Base-by-base conservation (phyloP, 1,284 basidiomycete genomes). In the Rhodotorula sp. region DNA sequence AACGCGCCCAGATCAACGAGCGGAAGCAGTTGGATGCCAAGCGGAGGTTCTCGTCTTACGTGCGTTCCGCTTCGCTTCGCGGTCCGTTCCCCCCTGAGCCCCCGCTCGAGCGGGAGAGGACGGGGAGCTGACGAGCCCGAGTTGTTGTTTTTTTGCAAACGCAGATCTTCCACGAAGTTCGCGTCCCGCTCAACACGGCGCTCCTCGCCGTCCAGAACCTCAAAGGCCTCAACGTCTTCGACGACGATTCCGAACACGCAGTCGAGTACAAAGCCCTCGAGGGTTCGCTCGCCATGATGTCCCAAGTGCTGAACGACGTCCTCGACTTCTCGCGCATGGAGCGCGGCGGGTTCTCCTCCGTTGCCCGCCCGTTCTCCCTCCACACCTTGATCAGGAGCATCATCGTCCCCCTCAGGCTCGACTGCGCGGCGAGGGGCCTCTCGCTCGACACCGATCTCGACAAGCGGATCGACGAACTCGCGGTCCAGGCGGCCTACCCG, bases 111-210 rank as follows among this genome's bases (percentile, higher is more conserved):
- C n/a, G n/a, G n/a, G n/a, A n/a, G n/a, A n/a, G 3, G 1, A 5
- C 1, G 20, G 13, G 34, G 10, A 7, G 8, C 46, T 54, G 31
- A 34, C 44, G 7, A 15, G n/a, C n/a, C n/a, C n/a, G n/a, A n/a
- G n/a, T n/a, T n/a, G n/a, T n/a, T n/a, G n/a, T n/a, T n/a, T n/a
- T 44, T 48, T 10, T 28, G 9, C 26, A 6, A 7, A 58, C 90
- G 90, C 40, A 61, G 78, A 88, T 90, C 47, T 87, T 91, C 81
- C 87, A 88, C 83, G 87, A 88, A 84, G 81, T 85, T 83, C 87
- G 92, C 73, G 92, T 95, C 56, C 92, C 93, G 26, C 83, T 95
- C 70, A 94, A 95, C 78, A 94, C 91, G 46, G 92, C 92, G 1
- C 81, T 93, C 20, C 83, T 94, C 46, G 92, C 92, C 0, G 88